A percentile compares a stretch with the other conserved stretches of the same genome.
These are phyloP conservation scores for Cystobasidiaceae sp. DNA, from an alignment of 1,284 basidiomycete species.

Conservation along the genomic window DNA sequence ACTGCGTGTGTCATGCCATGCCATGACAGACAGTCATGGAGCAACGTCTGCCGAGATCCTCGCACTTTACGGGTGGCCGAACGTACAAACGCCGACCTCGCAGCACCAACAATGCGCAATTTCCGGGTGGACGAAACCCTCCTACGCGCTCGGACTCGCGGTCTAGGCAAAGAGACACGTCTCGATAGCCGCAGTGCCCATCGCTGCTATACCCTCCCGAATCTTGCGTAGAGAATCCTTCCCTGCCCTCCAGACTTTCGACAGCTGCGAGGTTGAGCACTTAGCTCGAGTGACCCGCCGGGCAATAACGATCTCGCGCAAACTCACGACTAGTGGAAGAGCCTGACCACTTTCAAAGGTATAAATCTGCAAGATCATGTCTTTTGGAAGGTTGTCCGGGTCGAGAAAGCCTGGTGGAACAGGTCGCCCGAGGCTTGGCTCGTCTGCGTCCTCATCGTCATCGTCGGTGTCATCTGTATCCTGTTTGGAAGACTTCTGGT, in stretches of 20 bases:
- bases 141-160: background rate
- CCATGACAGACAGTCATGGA: too few relatives aligned
- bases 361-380: conserved; percentile 31
- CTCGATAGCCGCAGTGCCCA: conserved; percentile 33
- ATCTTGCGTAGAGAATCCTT: conserved; percentile 23
- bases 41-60: too few relatives aligned
- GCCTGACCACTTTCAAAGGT: conserved; percentile 36
- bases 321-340: conserved; percentile 35
- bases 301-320: background rate
- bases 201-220: conserved; percentile 37
- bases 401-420: conserved; percentile 46
- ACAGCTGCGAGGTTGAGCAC: conserved; percentile 30
- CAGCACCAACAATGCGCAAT: too few relatives aligned
- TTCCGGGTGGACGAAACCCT: too few relatives aligned
- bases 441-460: conserved; percentile 38
- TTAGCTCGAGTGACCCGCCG: background rate
- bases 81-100: too few relatives aligned
- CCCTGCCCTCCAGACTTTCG: conserved; percentile 35
- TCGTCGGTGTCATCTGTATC: conserved; percentile 12
- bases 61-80: too few relatives aligned
- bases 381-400: conserved; percentile 37
- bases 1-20: too few relatives aligned
- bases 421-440: conserved; percentile 34
- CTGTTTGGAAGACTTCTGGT: background rate
- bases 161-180: conserved; percentile 22